Base-by-base conservation (phyloP, 495 filamentous ascomycete species). In the Achaetomiella virescens region DNA sequence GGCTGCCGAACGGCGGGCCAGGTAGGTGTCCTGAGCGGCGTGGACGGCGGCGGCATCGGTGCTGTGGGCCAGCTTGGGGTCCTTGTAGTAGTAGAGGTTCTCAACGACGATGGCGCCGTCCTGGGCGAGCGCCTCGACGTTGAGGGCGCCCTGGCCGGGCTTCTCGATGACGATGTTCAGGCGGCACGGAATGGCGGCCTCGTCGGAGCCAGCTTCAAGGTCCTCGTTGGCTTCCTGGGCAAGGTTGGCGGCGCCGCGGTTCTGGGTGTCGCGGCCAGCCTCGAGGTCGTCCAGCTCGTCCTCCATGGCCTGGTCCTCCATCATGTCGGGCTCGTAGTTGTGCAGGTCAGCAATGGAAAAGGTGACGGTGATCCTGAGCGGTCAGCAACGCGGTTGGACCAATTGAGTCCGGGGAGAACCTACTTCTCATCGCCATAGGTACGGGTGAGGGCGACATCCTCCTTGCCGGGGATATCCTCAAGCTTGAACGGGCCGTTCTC, bases 271-370 rank as follows among this genome's bases (percentile, higher is more conserved):
- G 44, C 36, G 43, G 41, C 55, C 60, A 37, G 82, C 31, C 35
- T 75, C 21, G 79, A 33, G 72, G 54, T 80, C 67, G 54, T 80
- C 67, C 47, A 84, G 79, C 57, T 89, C 71, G 67, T 82, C 81
- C 66, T 85, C 88, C 52, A 95, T 77, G 64, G 91, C 90, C 60
- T 85, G 81, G 52, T 72, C 69, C 17, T 68, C 64, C 54, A 60
- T 64, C 47, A 61, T 48, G 43, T 70, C 66, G 51, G 83, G 74
- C 52, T 86, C 81, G 64, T 86, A 75, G 75, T 81, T 81, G 73
- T 87, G 84, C 43, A 99, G 80, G 70, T 97, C 95, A 61, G 88
- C 84, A 67, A 96, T 91, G 60, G 91, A 93, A 79, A 98, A 98
- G 59, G 84, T 84, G 59, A 97, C 82, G 54, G 84, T 85, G 76